Evolutionary conservation across 108 stramenopile species (phyloP).

Genomic region (Cyclostephanos tholiformis): DNA sequence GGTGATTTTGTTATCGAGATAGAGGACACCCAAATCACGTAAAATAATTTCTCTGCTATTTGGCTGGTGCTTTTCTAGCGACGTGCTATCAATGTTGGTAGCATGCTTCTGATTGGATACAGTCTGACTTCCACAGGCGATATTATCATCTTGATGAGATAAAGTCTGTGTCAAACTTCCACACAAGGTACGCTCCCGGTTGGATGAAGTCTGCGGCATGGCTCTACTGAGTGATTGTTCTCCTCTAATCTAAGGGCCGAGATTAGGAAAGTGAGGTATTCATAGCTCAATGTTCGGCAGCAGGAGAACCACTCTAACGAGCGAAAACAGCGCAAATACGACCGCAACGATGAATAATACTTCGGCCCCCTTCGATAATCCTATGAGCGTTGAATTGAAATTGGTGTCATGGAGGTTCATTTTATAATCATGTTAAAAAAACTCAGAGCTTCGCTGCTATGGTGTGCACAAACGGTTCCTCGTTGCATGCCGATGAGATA

Average conservation of each 20-base stretch:
- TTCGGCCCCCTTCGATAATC: conserved; percentile 7
- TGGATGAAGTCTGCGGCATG: neutral
- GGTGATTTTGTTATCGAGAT: conserved; percentile 29
- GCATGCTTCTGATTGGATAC: neutral
- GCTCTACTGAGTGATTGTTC: neutral
- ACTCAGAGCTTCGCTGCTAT: too few species aligned
- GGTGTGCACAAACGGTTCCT: too few species aligned
- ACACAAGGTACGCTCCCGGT: neutral
- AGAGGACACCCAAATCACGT: conserved; percentile 26
- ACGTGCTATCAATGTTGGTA: neutral
- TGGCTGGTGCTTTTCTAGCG: neutral
- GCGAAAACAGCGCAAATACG: neutral
- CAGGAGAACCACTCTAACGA: conserved; percentile 1
- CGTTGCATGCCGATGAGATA: too few species aligned
- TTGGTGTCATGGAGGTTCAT: conserved; percentile 10
- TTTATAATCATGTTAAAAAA: too few species aligned
- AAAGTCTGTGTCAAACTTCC: neutral
- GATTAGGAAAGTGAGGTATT: neutral
- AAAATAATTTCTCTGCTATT: conserved; percentile 19
- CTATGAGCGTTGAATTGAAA: conserved; percentile 4
- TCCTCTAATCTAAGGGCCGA: neutral
- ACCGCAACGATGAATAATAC: conserved; percentile 9
- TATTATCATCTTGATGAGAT: conserved; percentile 1
- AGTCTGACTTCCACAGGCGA: neutral
- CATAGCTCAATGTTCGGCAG: conserved; percentile 14